phyloP scores from a whole-genome alignment of 2,329 filamentous ascomycete species.

The Grosmannia clavigera region DNA sequence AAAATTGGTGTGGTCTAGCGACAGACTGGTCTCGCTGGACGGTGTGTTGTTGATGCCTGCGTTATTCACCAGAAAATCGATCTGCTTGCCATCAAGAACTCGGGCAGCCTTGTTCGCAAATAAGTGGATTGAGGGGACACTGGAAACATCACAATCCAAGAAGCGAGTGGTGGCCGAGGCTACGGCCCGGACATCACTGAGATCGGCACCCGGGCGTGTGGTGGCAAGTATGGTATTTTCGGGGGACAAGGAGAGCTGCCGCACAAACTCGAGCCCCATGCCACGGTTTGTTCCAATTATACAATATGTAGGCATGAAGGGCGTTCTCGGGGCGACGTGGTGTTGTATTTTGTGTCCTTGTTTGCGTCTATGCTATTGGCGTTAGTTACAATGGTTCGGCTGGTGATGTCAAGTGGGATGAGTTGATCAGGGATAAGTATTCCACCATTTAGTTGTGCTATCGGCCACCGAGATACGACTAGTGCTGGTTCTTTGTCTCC shows the following conservation, averaged over 20 bases:
- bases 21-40: slow-evolving; percentile 23
- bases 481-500: too few species aligned
- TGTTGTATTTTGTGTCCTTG: background rate
- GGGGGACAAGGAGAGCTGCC: slow-evolving; percentile 15
- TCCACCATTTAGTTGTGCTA: background rate
- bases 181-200: slow-evolving; percentile 15
- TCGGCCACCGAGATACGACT: background rate
- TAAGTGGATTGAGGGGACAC: slow-evolving; percentile 18
- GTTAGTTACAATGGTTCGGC: background rate
- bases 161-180: slow-evolving; percentile 15
- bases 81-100: slow-evolving; percentile 19
- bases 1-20: slow-evolving; percentile 23
- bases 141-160: slow-evolving; percentile 20
- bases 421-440: background rate
- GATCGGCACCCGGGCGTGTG: slow-evolving; percentile 15
- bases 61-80: slow-evolving; percentile 21
- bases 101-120: slow-evolving; percentile 14
- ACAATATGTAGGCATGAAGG: slow-evolving; percentile 19
- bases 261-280: slow-evolving; percentile 20
- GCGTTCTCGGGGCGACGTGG: background rate
- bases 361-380: background rate
- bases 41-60: slow-evolving; percentile 23
- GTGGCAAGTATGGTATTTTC: slow-evolving; percentile 19
- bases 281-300: slow-evolving; percentile 21
- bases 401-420: background rate